A percentile compares a stretch with the other conserved stretches of the same genome.
These are phyloP conservation scores for Amphibolis antarctica DNA, from an alignment of 106 monocot genomes.

Conservation along the genomic window DNA sequence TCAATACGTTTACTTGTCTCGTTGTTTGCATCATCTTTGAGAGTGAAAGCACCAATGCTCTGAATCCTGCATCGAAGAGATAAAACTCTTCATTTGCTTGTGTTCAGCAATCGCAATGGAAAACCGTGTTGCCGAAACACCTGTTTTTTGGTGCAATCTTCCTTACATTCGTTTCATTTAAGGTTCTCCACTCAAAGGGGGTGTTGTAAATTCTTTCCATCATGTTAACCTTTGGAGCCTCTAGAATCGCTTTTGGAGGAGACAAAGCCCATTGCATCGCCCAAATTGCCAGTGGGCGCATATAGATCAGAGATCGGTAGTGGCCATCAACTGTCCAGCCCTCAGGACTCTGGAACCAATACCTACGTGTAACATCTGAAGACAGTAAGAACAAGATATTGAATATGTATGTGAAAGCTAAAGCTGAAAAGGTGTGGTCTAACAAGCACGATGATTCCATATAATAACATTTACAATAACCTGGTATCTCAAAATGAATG, in stretches of 20 bases:
- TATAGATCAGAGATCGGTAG: conserved; percentile 81
- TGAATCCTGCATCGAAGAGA: too few species aligned
- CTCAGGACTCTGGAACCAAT: conserved; percentile 98
- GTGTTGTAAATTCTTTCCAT: conserved; percentile 75
- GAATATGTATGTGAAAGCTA: too few species aligned
- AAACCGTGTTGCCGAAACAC: conserved; percentile 56
- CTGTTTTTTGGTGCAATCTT: conserved; percentile 43
- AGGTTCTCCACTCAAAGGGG: conserved; percentile 29
- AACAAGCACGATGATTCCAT: too few species aligned
- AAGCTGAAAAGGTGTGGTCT: too few species aligned
- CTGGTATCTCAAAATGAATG: too few species aligned
- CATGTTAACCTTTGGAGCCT: conserved; percentile 70
- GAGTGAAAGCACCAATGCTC: too few species aligned
- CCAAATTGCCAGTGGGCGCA: conserved; percentile 99
- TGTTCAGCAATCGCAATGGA: conserved; percentile 65
- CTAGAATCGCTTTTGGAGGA: conserved; percentile 71
- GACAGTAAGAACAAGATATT: too few species aligned
- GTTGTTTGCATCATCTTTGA: too few species aligned
- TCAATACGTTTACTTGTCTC: too few species aligned
- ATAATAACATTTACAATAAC: too few species aligned
- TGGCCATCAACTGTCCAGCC: conserved; percentile 93
- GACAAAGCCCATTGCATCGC: conserved; percentile 94
- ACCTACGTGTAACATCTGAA: conserved; percentile 28
- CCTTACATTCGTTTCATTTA: conserved; percentile 31
- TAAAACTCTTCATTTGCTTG: too few species aligned